Base-by-base conservation (phyloP, 192 early-diverging fungal species). In the Backusella luteola region DNA sequence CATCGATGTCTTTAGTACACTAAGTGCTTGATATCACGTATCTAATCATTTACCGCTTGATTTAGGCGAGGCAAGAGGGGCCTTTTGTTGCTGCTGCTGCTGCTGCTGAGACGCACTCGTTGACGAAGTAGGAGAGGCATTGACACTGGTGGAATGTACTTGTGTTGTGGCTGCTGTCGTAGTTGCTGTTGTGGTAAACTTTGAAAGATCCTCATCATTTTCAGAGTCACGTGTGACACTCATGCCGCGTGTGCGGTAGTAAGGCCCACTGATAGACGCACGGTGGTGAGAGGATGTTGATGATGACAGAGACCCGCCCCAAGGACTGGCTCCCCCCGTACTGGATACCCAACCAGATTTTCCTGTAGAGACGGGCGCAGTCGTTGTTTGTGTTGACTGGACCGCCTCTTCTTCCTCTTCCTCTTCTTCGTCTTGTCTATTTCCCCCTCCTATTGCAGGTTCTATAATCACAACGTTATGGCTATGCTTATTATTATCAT, bases 261-360 rank as follows among this genome's bases (percentile, higher is more conserved):
- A 84, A 4, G 79, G 82, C 1, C 78, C 82, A 32, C 76, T 77
- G 26, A 84, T 80, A 12, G 79, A 80, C 3, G 66, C 70, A 26
- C 82, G 76, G 44, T 77, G 79, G 29, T 75, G 76, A 6, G 78
- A 74, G 23, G 78, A 74, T 34, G 78, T 23, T 34, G 78, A 79
- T 14, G 67, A 74, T 29, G 66, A 74, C 15, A 69, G 19, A 0
- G 67, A 68, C 9, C 78, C 73, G 29, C 44, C 41, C 78, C 78
- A 79, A 32, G 78, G 78, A 69, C 78, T 79, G 8, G 69, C 34
- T 1, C 34, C 67, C 9, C 78, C 78, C 42, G 78, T 79, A 63
- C 78, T 75, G 0, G 78, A 79, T 6, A 79, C 78, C 78, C 78
- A 79, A 35, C 73, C 73, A 1, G 78, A 69, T 29, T 67, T 68